Base-by-base conservation (phyloP, 75 land plant species). In the Chamaecyparis obtusa region DNA sequence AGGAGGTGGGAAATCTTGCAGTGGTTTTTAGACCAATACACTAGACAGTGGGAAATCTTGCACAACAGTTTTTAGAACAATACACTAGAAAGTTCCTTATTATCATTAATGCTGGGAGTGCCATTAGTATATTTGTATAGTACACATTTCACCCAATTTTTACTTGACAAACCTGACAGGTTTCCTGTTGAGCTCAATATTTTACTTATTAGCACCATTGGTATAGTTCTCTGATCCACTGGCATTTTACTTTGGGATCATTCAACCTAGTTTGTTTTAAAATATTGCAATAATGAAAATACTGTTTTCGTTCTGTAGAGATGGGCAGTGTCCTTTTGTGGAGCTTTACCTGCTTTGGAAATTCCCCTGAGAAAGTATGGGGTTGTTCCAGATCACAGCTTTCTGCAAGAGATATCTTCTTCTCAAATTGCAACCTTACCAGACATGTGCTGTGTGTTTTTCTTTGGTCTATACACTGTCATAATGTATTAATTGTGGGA, bases 401-500 rank as follows among this genome's bases (percentile, higher is more conserved):
- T 93, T 85, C 87, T 86, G 78, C 93, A 96, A 64, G 94, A 94
- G 85, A 90, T 92, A 77, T 90, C 95, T 8, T 95, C 96, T n/a
- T 95, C 95, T 56, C 93, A 91, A 54, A 92, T 94, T 92, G 90
- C 95, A 27, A 90, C 89, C 54, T 35, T 95, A 88, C 98, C 98
- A 9, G 93, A 94, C 1, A 88, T n/a, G 2, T 39, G 41, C 41
- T 39, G 41, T 39, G 41, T 39, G 2, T 39, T 39, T 39, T 39
- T 39, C 41, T 39, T 39, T 39, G 41, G 41, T 39, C 2, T 39
- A 39, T 39, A 1, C 41, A 1, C 41, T 39, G 41, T 39, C 2
- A 1, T 39, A 39, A 1, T 39, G 2, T 39, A 39, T 39, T 39
- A 1, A 39, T 39, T 39, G 41, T 39, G 1, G 41, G 2, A 39